These are phyloP conservation scores for Phylloporus arenicola DNA, from an alignment of 768 basidiomycete species.

Conservation along the genomic window DNA sequence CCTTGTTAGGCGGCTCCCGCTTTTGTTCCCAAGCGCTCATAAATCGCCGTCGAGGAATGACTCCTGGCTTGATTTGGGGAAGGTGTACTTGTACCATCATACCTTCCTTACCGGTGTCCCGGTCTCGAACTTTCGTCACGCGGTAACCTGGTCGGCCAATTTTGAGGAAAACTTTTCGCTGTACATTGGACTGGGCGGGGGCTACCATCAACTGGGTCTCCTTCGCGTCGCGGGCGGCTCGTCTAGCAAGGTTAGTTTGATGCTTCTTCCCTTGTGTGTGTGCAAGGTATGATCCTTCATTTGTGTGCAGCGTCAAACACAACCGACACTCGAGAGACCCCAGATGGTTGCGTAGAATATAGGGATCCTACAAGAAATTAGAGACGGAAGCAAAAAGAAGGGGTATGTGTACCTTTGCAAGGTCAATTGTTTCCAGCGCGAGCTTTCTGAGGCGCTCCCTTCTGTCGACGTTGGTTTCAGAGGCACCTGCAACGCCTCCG, in stretches of 20 bases:
- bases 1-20: conserved; percentile 89
- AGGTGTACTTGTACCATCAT: conserved; percentile 97
- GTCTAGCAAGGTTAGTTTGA: conserved; percentile 94
- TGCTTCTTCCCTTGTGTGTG: conserved; percentile 99
- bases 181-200: conserved; percentile 70
- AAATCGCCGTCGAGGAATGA: conserved; percentile 81
- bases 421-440: conserved; percentile 94
- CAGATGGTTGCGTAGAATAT: conserved; percentile 97
- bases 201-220: conserved; percentile 89
- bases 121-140: conserved; percentile 94
- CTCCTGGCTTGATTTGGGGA: conserved; percentile 86
- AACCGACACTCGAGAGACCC: conserved; percentile 98
- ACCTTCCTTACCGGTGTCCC: conserved; percentile 86
- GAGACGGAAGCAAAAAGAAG: not conserved
- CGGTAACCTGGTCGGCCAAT: conserved; percentile 94
- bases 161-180: conserved; percentile 93
- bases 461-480: conserved; percentile 92
- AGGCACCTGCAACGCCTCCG: conserved; percentile 92
- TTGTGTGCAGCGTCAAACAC: conserved; percentile 97
- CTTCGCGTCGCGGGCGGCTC: conserved; percentile 96
- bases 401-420: conserved; percentile 70
- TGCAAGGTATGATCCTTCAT: conserved; percentile 97
- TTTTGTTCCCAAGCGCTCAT: conserved; percentile 99
- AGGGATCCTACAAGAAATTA: conserved; percentile 68
- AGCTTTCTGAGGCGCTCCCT: conserved; percentile 93